phyloP scores from a whole-genome alignment of 495 filamentous ascomycete genomes.

The Beverwykella pulmonaria region DNA sequence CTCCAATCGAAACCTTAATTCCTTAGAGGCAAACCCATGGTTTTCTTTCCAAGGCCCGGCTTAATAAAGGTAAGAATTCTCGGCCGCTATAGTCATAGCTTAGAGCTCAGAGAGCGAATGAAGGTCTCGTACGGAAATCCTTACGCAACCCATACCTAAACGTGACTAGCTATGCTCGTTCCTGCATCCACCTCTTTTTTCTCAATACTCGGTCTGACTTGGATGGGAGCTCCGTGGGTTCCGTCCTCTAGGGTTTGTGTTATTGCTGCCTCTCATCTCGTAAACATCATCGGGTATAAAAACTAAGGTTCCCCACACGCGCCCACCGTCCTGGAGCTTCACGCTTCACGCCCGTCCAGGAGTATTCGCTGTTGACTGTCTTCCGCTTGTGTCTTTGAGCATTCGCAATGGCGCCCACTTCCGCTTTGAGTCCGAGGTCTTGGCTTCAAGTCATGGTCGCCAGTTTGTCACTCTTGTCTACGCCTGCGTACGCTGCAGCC shows the following conservation, averaged over 20 bases:
- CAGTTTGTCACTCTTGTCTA: background rate
- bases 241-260: background rate
- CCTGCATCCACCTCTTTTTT: background rate
- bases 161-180: background rate
- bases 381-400: background rate
- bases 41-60: no score
- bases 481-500: background rate
- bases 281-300: no score
- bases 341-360: no score
- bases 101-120: no score
- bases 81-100: no score
- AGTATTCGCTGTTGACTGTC: no score
- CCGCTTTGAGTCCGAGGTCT: background rate
- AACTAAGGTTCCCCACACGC: no score
- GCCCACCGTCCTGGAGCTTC: no score
- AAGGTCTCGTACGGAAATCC: background rate
- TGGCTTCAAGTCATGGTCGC: background rate
- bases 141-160: background rate
- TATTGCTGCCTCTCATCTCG: no score
- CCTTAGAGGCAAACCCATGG: no score
- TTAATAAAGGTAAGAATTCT: background rate
- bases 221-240: background rate
- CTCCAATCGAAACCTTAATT: no score
- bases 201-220: background rate
- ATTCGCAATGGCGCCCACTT: background rate